Base-by-base conservation (phyloP, 345 rosid species). In the Toxicodendron radicans region DNA sequence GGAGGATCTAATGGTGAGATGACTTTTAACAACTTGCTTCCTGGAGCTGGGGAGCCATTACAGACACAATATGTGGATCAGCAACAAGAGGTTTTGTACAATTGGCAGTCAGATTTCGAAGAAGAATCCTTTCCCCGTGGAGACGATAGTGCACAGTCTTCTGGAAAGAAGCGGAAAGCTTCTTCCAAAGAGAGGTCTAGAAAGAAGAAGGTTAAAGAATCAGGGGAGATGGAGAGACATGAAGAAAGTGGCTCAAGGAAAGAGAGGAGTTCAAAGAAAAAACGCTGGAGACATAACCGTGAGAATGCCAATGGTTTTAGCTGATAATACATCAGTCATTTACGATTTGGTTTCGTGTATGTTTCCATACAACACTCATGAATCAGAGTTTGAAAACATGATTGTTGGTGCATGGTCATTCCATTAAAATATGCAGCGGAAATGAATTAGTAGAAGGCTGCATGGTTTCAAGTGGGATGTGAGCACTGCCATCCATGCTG, bases 1-100 rank as follows among this genome's bases (percentile, higher is more conserved):
- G 97, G 97, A 33, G 99, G 98, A 23, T 52, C 73, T 14, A 87
- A 83, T 30, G 91, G 96, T 49, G 90, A 85, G 4, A 77, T 90
- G 38, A 90, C 93, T 59, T 91, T 95, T 78, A 80, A 69, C 70
- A 86, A 82, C 84, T 79, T 95, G 86, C 86, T 95, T 59, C 91
- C 93, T 2, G 96, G 98, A 74, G 94, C 10, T 96, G 0, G 97
- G 97, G 93, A 92, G 78, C 94, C 91, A n/a, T 58, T 90, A 51
- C 87, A 51, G 38, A 73, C 76, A 8, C 64, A 56, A 46, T 24
- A 58, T 12, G 82, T 72, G 58, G 76, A 80, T 71, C 83, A 73
- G 35, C 84, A 79, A 3, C 84, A 78, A 2, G 94, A 90, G 43
- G 84, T 89, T 41, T 74, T 88, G 73, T 80, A 91, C 79, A 94